These are phyloP conservation scores for Fonsecaea multimorphosa DNA, from an alignment of 2,329 filamentous ascomycete species.

Conservation along the genomic window DNA sequence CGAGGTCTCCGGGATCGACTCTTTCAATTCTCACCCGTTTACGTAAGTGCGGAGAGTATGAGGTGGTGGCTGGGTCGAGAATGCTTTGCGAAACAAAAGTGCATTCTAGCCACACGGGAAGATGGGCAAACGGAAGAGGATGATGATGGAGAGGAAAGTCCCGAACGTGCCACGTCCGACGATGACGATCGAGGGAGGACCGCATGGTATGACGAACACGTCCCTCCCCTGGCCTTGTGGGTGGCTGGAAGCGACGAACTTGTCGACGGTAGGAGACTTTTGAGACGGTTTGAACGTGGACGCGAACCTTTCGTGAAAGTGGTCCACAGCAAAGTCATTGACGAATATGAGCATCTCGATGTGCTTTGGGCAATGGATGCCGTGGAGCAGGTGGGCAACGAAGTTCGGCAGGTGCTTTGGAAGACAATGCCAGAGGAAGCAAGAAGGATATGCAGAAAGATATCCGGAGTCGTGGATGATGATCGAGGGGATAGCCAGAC, in stretches of 20 bases:
- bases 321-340: slow-evolving; percentile 81
- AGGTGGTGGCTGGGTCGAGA: slow-evolving; percentile 92
- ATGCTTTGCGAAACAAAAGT: slow-evolving; percentile 83
- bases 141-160: slow-evolving; percentile 37
- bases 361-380: slow-evolving; percentile 94
- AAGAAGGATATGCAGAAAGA: slow-evolving; percentile 66
- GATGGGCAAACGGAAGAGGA: slow-evolving; percentile 67
- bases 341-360: slow-evolving; percentile 91
- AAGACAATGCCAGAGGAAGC: slow-evolving; percentile 67
- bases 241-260: slow-evolving; percentile 81
- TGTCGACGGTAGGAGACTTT: slow-evolving; percentile 77
- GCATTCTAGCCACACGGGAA: slow-evolving; percentile 80
- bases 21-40: slow-evolving; percentile 92
- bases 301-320: slow-evolving; percentile 81
- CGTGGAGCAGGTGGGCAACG: slow-evolving; percentile 79
- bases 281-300: slow-evolving; percentile 75
- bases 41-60: slow-evolving; percentile 88
- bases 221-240: slow-evolving; percentile 87
- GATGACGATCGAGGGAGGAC: slow-evolving; percentile 43
- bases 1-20: slow-evolving; percentile 76
- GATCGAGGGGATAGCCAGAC: slow-evolving; percentile 2
- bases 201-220: slow-evolving; percentile 82
- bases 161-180: slow-evolving; percentile 24
- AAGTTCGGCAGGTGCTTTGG: slow-evolving; percentile 84
- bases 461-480: slow-evolving; percentile 62